Evolutionary conservation across 164 flowering plant species (phyloP).

Genomic region (Nymphaea thermarum): DNA sequence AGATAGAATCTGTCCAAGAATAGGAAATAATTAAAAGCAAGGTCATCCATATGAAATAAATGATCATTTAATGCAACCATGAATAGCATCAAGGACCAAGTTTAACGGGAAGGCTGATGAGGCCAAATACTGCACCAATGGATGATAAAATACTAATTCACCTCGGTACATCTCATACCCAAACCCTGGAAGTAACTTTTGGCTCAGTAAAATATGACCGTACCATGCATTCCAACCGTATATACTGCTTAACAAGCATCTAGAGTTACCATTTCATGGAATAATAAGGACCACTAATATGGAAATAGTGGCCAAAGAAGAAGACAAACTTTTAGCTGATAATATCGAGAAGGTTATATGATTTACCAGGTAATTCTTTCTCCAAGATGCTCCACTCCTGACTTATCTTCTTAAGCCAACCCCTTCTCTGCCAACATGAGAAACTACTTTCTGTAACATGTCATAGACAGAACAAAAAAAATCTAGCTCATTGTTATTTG

Average conservation of each 20-base stretch:
- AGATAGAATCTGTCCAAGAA: constrained; percentile 5
- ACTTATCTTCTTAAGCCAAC: constrained; percentile 7
- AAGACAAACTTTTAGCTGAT: background rate
- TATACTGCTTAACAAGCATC: no score
- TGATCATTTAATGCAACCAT: background rate
- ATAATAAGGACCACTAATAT: background rate
- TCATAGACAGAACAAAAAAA: background rate
- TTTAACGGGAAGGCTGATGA: no score
- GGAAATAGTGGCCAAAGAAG: background rate
- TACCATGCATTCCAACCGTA: no score
- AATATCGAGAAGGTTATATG: background rate
- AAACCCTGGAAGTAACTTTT: no score
- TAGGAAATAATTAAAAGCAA: background rate
- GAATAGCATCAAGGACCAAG: background rate
- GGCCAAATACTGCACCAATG: no score
- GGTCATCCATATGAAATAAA: background rate
- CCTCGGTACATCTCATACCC: no score
- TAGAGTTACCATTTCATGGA: background rate
- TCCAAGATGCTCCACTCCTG: constrained; percentile 8
- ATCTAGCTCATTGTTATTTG: background rate
- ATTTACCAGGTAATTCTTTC: constrained; percentile 10
- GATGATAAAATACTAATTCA: no score
- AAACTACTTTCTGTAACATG: background rate
- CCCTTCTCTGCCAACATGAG: background rate
- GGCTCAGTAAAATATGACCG: no score